Percentiles rank a stretch among this genome's conserved stretches.
phyloP scores from a whole-genome alignment of 768 basidiomycete genomes.

The Panaeolus cyanescens region DNA sequence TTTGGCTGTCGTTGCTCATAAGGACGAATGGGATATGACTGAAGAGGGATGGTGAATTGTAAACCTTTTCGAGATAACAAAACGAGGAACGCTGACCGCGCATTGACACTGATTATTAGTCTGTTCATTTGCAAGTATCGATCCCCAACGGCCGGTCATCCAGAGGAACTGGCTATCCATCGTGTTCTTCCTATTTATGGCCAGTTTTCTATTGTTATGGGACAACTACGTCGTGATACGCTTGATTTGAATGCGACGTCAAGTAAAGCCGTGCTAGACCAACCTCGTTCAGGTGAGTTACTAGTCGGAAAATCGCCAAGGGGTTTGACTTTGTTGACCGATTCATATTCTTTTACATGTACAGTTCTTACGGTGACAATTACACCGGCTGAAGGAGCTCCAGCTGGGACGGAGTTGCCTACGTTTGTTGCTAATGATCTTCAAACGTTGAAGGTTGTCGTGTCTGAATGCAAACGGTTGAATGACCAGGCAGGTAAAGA shows the following conservation, averaged over 20 bases:
- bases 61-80: not conserved
- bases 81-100: no score
- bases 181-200: conserved; percentile 59
- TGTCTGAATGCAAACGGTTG: conserved; percentile 59
- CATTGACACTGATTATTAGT: conserved; percentile 26
- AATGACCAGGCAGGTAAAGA: conserved; percentile 49
- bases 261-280: conserved; percentile 21
- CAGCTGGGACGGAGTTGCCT: conserved; percentile 29
- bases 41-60: conserved; percentile 59
- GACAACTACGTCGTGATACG: conserved; percentile 48
- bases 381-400: conserved; percentile 40
- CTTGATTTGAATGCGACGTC: conserved; percentile 28
- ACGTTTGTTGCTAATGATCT: conserved; percentile 50
- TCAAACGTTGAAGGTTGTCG: conserved; percentile 44
- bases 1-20: conserved; percentile 54
- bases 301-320: not conserved
- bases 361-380: conserved; percentile 62
- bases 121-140: conserved; percentile 50
- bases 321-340: not conserved
- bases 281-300: conserved; percentile 42
- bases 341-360: not conserved
- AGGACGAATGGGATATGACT: conserved; percentile 36
- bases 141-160: conserved; percentile 18
- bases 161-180: conserved; percentile 43
- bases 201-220: conserved; percentile 54